These are phyloP conservation scores for Hypoxylon subgilvum DNA, from an alignment of 495 filamentous ascomycete genomes.

Conservation along the genomic window DNA sequence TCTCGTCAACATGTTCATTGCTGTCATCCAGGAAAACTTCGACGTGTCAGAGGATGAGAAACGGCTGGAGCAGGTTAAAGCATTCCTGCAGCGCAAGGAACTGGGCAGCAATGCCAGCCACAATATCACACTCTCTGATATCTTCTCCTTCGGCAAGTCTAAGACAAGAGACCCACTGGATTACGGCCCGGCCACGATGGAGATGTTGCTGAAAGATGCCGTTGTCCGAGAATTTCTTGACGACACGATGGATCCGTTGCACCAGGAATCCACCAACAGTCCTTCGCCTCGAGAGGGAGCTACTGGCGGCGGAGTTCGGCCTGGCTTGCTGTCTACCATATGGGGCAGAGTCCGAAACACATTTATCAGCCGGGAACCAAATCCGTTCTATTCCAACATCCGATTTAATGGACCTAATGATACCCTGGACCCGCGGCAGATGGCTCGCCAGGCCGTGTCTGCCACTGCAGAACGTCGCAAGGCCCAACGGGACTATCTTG, in stretches of 20 bases:
- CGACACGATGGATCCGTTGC: constrained; percentile 59
- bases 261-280: constrained; percentile 48
- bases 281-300: constrained; percentile 43
- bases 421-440: constrained; percentile 78
- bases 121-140: constrained; percentile 84
- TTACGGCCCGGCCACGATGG: constrained; percentile 83
- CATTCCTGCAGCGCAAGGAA: constrained; percentile 91
- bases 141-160: constrained; percentile 78
- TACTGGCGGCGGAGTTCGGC: constrained; percentile 46
- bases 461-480: constrained; percentile 80
- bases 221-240: constrained; percentile 94
- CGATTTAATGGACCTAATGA: constrained; percentile 75
- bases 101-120: constrained; percentile 65
- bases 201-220: constrained; percentile 94
- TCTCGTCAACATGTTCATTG: constrained; percentile 99
- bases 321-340: constrained; percentile 60
- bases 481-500: constrained; percentile 88
- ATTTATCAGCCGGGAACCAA: constrained; percentile 74
- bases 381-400: constrained; percentile 90
- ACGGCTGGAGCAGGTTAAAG: constrained; percentile 90
- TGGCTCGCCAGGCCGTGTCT: constrained; percentile 88
- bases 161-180: constrained; percentile 82
- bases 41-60: constrained; percentile 99
- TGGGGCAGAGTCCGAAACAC: constrained; percentile 61
- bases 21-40: constrained; percentile 99